Evolutionary conservation across 495 filamentous ascomycete genomes (phyloP), one percentile per base, ranked within the genome.

Genomic region (Copromyces sp.): DNA sequence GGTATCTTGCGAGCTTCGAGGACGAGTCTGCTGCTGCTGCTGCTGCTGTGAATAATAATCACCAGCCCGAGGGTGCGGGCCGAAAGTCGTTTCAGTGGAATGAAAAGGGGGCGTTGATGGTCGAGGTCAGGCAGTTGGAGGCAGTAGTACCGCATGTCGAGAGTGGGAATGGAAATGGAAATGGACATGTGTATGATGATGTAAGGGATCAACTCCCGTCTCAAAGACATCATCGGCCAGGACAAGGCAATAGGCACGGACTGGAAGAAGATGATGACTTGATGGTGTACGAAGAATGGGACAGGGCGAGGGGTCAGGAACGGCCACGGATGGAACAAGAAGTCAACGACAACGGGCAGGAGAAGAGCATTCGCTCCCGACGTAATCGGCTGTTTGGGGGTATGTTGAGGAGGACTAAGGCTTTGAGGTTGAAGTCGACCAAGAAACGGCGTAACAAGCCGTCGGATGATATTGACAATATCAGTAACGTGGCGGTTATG

Each of bases 1-100:
- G 44, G 61, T 76, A 78, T 45, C 11, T 78, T 9, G 82, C 78
- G 12, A 79, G 73, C n/a, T 84, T 87, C 74, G 82, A 81, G 17
- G 78, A 59, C 5, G 47, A 29, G 0, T 59, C 47, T 29, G 4
- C 47, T 59, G 4, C 47, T 24, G 24, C 47, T 24, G 24, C 24
- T 24, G 24, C 47, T 29, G 4, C 47, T 59, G 4, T 20, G 20
- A n/a, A 59, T 29, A 1, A 2, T 14, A 9, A 29, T 24, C 24
- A 24, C 24, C 24, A 24, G 9, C 11, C 4, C 16, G 17, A 4
- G 42, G 42, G n/a, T 7, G 8, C 42, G 8, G 20, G 17, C 2
- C 47, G 47, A 0, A 24, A 29, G 47, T 59, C 47, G 4, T 59
- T 59, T 3, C 47, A 59, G 47, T 59, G 47, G 47, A 29, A 59